Evolutionary conservation across 2,329 filamentous ascomycete genomes (phyloP).

Genomic region (Nothopassalora personata): DNA sequence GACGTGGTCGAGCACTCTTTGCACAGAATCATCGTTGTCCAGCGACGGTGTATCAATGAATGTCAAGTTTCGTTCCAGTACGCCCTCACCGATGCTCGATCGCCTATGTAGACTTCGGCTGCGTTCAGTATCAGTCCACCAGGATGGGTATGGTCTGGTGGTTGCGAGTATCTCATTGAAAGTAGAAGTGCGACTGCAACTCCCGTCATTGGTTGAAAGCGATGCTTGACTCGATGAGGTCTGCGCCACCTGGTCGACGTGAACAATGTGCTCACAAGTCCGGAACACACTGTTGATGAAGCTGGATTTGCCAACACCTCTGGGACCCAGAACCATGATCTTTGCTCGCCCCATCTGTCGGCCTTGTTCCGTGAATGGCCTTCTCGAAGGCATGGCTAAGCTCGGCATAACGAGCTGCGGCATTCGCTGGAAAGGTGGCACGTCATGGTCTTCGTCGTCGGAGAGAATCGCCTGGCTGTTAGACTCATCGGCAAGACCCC

Average conservation of each 20-base stretch:
- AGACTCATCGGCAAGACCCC: conserved; percentile 47
- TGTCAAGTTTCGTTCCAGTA: conserved; percentile 86
- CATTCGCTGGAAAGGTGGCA: conserved; percentile 31
- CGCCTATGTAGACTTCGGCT: conserved; percentile 49
- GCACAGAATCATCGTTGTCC: conserved; percentile 47
- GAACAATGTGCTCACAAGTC: conserved; percentile 83
- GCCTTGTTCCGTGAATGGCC: conserved; percentile 84
- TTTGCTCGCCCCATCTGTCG: conserved; percentile 81
- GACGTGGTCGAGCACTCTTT: conserved; percentile 52
- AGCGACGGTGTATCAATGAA: conserved; percentile 81
- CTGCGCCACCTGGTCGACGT: conserved; percentile 61
- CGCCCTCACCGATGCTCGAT: conserved; percentile 67
- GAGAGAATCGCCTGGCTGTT: conserved; percentile 51
- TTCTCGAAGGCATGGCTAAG: conserved; percentile 79
- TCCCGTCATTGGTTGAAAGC: conserved; percentile 32
- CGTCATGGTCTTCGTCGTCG: conserved; percentile 54
- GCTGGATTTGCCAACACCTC: conserved; percentile 80
- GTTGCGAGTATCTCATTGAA: conserved; percentile 11
- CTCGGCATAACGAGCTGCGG: conserved; percentile 98
- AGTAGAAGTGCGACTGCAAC: conserved; percentile 18
- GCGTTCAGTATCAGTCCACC: conserved; percentile 52
- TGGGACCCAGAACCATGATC: conserved; percentile 75
- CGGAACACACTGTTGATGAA: conserved; percentile 85
- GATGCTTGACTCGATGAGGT: neutral
- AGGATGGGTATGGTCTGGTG: conserved; percentile 41